Base-by-base conservation (phyloP, 2,329 filamentous ascomycete genomes). In the Exserohilum turcica region DNA sequence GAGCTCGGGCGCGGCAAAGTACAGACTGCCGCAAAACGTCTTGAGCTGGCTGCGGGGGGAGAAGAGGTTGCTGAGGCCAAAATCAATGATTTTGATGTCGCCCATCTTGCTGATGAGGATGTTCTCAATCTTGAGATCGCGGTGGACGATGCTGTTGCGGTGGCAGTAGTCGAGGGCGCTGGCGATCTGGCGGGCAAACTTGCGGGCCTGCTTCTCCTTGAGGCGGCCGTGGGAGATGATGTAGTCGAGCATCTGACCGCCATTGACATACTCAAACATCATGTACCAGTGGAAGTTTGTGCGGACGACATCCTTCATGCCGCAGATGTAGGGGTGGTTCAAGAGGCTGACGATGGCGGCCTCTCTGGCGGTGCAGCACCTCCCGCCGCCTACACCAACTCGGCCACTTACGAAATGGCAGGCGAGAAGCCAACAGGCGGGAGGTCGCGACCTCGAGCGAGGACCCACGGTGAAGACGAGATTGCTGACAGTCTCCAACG, bases 241-340 rank as follows among this genome's bases (percentile, higher is more conserved):
- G 77, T 97, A 99, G 79, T 99, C 94, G 57, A 99, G 86, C 94
- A 99, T 97, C 78, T 99, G 94, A 15, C 94, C 94, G 42, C 94
- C 94, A 71, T 99, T 97, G 76, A 99, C 94, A 74, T 94, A 97
- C 78, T 99, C 94, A 71, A 96, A 99, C 45, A 99, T 86, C 94
- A 99, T 99, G 77, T 99, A 99, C 94, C 94, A 99, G 76, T 99
- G 94, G 74, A 97, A 94, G 69, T 94, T 93, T 44, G 94, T 97
- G 52, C 92, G 88, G 51, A 97, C 89, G 21, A 97, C 92, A 77
- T 99, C 94, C 61, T 92, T 87, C 83, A 99, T 90, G 54, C 90
- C 92, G 74, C 94, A 97, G 53, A 99, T 95, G 71, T 96, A 95
- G 12, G 93, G 94, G 69, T 97, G 94, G 70, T 92, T 91, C 44